These are phyloP conservation scores for Nicotiana benthamiana DNA, from an alignment of 257 asterid species.

Conservation along the genomic window DNA sequence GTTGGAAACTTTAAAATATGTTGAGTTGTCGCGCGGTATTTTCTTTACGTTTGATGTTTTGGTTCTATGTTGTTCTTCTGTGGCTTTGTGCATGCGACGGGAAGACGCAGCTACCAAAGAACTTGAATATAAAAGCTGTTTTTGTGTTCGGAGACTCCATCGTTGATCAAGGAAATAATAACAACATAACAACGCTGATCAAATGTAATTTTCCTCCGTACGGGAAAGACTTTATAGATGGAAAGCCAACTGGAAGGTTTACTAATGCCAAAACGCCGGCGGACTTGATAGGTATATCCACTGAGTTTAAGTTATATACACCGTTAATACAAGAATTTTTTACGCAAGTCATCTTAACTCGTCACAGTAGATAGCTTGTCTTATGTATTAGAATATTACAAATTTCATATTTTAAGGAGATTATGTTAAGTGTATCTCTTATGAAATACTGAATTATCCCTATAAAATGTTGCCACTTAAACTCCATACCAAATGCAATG, in stretches of 20 bases:
- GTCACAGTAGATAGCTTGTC: too few species aligned
- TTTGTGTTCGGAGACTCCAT: constrained; percentile 53
- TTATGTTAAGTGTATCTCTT: too few species aligned
- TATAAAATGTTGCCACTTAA: too few species aligned
- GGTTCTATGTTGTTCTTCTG: background rate
- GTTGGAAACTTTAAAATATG: background rate
- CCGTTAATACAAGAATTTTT: too few species aligned
- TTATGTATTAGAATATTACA: too few species aligned
- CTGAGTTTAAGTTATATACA: too few species aligned
- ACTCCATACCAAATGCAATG: too few species aligned
- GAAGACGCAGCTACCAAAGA: constrained; percentile 10
- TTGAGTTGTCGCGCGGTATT: background rate
- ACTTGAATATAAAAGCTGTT: constrained; percentile 32
- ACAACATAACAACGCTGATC: constrained; percentile 27
- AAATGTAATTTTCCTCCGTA: constrained; percentile 49
- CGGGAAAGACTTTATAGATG: constrained; percentile 53
- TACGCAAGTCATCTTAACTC: too few species aligned
- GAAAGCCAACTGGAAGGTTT: constrained; percentile 55
- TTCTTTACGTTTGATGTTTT: background rate
- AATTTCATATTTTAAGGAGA: too few species aligned
- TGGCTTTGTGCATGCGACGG: constrained; percentile 10
- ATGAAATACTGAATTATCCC: too few species aligned
- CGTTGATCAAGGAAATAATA: constrained; percentile 61
- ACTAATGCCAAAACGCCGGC: constrained; percentile 28
- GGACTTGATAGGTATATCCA: background rate